Evolutionary conservation across 371 early-diverging fungal genomes (phyloP), one percentile per base, ranked within the genome.

Genomic region (Quaeritorhiza haematococci): DNA sequence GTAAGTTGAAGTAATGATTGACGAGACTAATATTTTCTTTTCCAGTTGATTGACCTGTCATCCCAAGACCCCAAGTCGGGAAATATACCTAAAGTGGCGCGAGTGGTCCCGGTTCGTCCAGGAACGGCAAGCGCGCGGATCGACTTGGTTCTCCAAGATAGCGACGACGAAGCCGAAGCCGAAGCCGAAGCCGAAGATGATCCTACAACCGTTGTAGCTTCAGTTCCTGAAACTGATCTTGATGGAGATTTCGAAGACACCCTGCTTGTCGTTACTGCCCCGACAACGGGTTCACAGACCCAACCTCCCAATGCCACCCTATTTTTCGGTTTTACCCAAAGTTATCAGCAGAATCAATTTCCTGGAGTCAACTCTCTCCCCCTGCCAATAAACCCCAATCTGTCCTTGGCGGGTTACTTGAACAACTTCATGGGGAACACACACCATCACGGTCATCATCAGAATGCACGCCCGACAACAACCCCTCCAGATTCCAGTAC

Each of bases 1-100:
- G 34, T 55, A 28, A 15, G 33, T 49, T 29, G 23, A 38, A 48
- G 46, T 58, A 58, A 59, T 17, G 54, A 38, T 38, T 13, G 19
- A 38, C 61, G 21, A 62, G 52, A 73, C 53, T 56, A 66, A 61
- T 26, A 67, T 53, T 10, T 58, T 65, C 21, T 53, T 67, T 10
- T 56, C 4, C 33, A 60, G 30, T n/a, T 43, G 10, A n/a, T 60
- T 17, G 53, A 54, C 41, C 55, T 46, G 3, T 47, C 55, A 5
- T 34, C 60, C 8, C 6, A 21, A 4, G 21, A 35, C 26, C 10
- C 23, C n/a, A 54, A 30, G 28, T 19, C 24, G 61, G 58, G 53
- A 48, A 47, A 59, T 30, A 57, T 19, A 26, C 29, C 49, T 41
- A 29, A 64, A 35, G 33, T 28, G 21, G 30, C 32, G 38, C 38